Evolutionary conservation across 495 filamentous ascomycete species (phyloP).

Genomic region (Xylaria palmicola): DNA sequence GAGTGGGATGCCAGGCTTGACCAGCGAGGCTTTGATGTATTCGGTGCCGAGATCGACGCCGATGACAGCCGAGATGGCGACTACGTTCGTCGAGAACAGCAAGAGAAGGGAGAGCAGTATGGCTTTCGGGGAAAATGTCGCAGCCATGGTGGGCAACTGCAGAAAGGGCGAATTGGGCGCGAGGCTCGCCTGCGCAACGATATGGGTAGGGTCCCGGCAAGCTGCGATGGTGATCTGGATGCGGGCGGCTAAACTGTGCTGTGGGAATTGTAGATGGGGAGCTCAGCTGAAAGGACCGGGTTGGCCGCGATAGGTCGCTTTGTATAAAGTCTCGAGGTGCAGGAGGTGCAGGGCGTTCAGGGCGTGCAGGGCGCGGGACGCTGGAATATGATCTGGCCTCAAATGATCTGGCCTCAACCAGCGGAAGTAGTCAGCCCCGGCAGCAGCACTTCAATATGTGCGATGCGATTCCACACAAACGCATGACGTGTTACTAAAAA

Average conservation of each 20-base stretch:
- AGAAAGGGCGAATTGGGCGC: constrained; percentile 24
- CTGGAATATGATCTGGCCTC: too few relatives aligned
- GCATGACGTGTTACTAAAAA: constrained; percentile 22
- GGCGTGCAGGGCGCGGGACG: too few relatives aligned
- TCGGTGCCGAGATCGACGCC: constrained; percentile 95
- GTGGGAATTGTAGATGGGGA: neutral
- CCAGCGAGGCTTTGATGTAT: constrained; percentile 93
- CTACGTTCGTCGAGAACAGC: constrained; percentile 49
- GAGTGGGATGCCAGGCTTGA: constrained; percentile 96
- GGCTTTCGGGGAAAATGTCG: constrained; percentile 40
- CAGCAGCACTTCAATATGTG: neutral
- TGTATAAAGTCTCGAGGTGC: too few relatives aligned
- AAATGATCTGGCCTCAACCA: constrained; percentile 36
- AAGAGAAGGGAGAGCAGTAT: constrained; percentile 47
- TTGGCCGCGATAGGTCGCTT: neutral
- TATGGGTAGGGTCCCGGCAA: constrained; percentile 20
- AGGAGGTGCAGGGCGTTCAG: too few relatives aligned
- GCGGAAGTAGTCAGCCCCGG: neutral
- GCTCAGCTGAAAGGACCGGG: neutral
- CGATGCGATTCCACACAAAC: constrained; percentile 5
- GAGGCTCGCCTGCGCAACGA: constrained; percentile 21
- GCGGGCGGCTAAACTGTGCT: constrained; percentile 9
- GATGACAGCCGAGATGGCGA: constrained; percentile 69
- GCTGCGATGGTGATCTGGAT: constrained; percentile 7
- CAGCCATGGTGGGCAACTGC: constrained; percentile 42